Evolutionary conservation across 169 alveolate genomes (phyloP), one percentile per base, ranked within the genome.

Genomic region (Plasmodium coatneyi): DNA sequence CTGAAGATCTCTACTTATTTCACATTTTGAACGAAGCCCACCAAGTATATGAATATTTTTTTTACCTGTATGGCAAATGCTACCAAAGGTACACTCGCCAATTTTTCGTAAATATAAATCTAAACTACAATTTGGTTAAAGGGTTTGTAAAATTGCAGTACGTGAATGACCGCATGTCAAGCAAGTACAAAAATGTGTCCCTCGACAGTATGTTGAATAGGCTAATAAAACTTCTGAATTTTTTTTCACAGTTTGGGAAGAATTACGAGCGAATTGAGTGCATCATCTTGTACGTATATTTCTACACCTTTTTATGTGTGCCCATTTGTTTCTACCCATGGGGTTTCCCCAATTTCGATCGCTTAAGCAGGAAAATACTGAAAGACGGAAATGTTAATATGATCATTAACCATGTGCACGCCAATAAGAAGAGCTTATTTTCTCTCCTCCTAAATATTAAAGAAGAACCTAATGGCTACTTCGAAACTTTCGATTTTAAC

Each of bases 301-400:
- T 89, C 49, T 89, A 89, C 72, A 49, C 71, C 16, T 89, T 89
- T 89, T 89, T 89, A 89, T 79, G 72, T 89, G 71, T 89, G 19
- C 94, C 94, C 28, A 39, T 79, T 12, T 66, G 43, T 79, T 32
- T 89, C 22, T 89, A 39, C 74, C 94, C 94, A 32, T 89, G 94
- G 94, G 46, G 52, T 78, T 66, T 34, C 34, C 72, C 30, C 32
- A 25, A 25, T 66, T 66, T 66, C 36, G 36, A 78, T 52, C 60
- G 10, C 22, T 60, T 89, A 79, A 79, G 72, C 39, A 89, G 78
- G 43, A 89, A 78, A 89, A 89, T 89, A 89, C 82, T 79, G 36
- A 71, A 49, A 0, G 89, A 89, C 32, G 94, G 94, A 32, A 89
- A 89, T 49, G 34, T 89, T 32, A 89, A 89, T 78, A 79, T 66